Evolutionary conservation across 306 rosid genomes (phyloP).

Genomic region (Coriaria nepalensis): DNA sequence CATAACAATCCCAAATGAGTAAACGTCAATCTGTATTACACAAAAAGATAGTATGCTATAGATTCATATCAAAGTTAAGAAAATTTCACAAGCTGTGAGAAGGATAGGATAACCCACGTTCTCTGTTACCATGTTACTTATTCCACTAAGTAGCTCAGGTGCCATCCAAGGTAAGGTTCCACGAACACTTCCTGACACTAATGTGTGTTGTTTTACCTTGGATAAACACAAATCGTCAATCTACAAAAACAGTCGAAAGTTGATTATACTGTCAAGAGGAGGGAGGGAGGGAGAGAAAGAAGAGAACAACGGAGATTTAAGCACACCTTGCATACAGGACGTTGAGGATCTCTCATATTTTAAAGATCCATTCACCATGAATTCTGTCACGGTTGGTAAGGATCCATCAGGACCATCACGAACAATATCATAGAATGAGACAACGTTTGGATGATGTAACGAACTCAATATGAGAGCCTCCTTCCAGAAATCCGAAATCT

Average conservation of each 20-base stretch:
- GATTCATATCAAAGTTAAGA: no score
- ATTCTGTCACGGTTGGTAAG: constrained; percentile 92
- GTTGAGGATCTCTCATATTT: constrained; percentile 98
- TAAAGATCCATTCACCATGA: constrained; percentile 96
- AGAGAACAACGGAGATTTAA: background rate
- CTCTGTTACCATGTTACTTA: constrained; percentile 93
- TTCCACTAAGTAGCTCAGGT: constrained; percentile 96
- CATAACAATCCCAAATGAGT: constrained; percentile 96
- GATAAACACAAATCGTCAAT: constrained; percentile 98
- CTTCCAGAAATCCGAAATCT: constrained; percentile 99
- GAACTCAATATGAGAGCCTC: constrained; percentile 93
- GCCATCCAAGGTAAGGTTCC: constrained; percentile 99
- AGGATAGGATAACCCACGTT: constrained; percentile 39
- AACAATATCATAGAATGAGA: constrained; percentile 91
- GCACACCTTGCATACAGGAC: constrained; percentile 93
- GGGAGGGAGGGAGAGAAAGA: no score
- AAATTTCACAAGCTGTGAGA: no score
- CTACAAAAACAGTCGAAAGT: constrained; percentile 26
- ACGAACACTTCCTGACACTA: constrained; percentile 97
- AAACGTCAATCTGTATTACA: constrained; percentile 64
- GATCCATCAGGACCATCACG: constrained; percentile 99
- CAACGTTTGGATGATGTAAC: constrained; percentile 96
- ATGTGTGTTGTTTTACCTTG: constrained; percentile 89
- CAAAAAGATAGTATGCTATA: no score
- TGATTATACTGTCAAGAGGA: background rate